Evolutionary conservation across 208 protist species (phyloP).

Genomic region (Novymonas esmeraldas): DNA sequence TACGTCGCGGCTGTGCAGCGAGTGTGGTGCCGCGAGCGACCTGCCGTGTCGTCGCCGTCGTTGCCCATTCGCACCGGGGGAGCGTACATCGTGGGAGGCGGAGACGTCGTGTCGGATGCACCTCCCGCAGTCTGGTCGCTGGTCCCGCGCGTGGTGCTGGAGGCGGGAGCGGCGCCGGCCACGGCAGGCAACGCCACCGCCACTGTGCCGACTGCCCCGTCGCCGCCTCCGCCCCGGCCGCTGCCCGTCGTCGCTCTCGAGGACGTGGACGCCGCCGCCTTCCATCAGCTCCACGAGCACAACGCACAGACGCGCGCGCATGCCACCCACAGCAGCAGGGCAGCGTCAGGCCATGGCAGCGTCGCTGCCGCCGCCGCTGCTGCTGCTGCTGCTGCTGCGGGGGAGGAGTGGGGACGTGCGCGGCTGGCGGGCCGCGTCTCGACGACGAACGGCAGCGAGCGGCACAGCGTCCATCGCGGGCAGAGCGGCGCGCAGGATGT

Average conservation of each 20-base stretch:
- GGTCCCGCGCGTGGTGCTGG: not conserved
- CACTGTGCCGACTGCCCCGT: not conserved
- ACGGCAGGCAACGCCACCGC: not conserved
- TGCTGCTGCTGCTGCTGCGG: not conserved
- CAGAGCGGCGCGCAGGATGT: no score
- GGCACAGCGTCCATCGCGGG: no score
- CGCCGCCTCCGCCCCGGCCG: not conserved
- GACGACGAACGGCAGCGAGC: no score
- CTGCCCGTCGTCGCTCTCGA: slow-evolving; percentile 16
- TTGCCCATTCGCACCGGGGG: not conserved
- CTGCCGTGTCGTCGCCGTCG: not conserved
- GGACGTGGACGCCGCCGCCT: slow-evolving; percentile 20
- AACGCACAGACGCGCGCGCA: not conserved
- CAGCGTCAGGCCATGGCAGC: not conserved
- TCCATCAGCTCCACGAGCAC: slow-evolving; percentile 23
- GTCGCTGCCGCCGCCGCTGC: not conserved
- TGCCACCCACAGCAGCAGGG: not conserved
- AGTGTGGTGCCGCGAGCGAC: not conserved
- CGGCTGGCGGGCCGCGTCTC: no score
- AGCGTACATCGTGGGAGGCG: not conserved
- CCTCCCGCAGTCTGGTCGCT: slow-evolving; percentile 4
- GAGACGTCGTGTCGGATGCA: no score
- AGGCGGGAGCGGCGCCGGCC: not conserved
- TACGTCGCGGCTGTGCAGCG: not conserved
- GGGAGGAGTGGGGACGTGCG: slow-evolving; percentile 21